Base-by-base conservation (phyloP, 495 filamentous ascomycete species). In the Lophiotrema nucula region DNA sequence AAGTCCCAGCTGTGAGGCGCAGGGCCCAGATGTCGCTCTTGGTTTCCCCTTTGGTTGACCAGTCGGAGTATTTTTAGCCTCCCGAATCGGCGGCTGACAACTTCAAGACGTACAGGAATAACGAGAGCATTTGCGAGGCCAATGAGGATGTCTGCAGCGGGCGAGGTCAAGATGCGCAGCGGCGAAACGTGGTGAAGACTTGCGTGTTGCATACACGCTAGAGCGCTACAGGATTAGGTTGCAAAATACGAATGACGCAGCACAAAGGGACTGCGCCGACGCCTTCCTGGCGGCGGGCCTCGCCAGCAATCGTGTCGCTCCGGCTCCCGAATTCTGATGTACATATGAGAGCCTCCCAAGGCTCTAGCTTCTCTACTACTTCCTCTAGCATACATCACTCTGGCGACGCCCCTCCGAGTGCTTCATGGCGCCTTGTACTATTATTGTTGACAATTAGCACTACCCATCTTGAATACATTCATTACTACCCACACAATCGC, bases 381-480 rank as follows among this genome's bases (percentile, higher is more conserved):
- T 35, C 31, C 31, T 8, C 15, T 35, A 15, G 8, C 15, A 15
- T 15, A 35, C 31, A 8, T 35, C 31, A 15, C 31, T 35, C 31
- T 15, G 15, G 31, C 31, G 31, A 8, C 31, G 8, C 31, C 15
- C 52, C 15, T 4, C 39, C 27, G 5, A 24, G 18, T 2, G 10
- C 46, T 24, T 31, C 19, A 55, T 55, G 52, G 52, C 52, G 52
- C 25, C 21, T 47, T 55, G 52, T 55, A 45, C n/a, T 53, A 38
- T 53, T 43, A 4, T n/a, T n/a, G 18, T 48, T 28, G 15, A 48
- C 46, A 13, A 28, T 15, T 3, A 12, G 25, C 43, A 19, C 42
- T n/a, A n/a, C n/a, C n/a, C n/a, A n/a, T n/a, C n/a, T n/a, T n/a
- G n/a, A n/a, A n/a, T n/a, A n/a, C n/a, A n/a, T n/a, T n/a, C 47